Evolutionary conservation across 208 protist species (phyloP), one percentile per base, ranked within the genome.

Genomic region (Herpetomonas samuelpessoai): DNA sequence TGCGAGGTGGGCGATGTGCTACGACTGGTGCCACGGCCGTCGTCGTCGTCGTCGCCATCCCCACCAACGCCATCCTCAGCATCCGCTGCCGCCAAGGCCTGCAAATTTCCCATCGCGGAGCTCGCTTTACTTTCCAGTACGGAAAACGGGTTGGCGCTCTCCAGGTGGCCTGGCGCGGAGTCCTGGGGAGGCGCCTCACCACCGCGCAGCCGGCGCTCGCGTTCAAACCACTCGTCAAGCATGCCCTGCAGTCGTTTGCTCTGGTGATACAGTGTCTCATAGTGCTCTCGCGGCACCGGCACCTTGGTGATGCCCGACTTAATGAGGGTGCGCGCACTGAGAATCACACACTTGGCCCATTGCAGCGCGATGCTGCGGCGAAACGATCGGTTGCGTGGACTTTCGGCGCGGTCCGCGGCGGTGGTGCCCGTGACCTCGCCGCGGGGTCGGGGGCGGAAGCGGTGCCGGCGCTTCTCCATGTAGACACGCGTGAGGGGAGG

Each of bases 341-440:
- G 67, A 38, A 84, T 41, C 3, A 80, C 58, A 35, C 78, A 84
- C 68, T 81, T 80, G 28, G 65, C 74, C 78, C 78, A 84, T 45
- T 77, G 65, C 60, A 84, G 50, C 9, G 69, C 73, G 19, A 81
- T 41, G 52, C 70, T 79, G 0, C 78, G 78, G 29, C 78, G 78
- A 49, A 62, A 35, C 35, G 78, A 81, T n/a, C 73, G 73, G 41
- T 56, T 63, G 55, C 62, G 57, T 21, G 73, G 57, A 16, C 28
- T 62, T 46, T 81, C 69, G 3, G 41, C 49, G 18, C 59, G 60
- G 3, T 84, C 78, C 3, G 69, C 62, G 0, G 63, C 35, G 6
- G 62, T 79, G 12, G 69, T 69, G 7, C 77, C 77, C 19, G 77
- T 83, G 9, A 83, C 68, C 1, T 57, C 50, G 0, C 24, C 63